phyloP scores from a whole-genome alignment of 208 protist genomes.

The Herpetomonas samuelpessoai region DNA sequence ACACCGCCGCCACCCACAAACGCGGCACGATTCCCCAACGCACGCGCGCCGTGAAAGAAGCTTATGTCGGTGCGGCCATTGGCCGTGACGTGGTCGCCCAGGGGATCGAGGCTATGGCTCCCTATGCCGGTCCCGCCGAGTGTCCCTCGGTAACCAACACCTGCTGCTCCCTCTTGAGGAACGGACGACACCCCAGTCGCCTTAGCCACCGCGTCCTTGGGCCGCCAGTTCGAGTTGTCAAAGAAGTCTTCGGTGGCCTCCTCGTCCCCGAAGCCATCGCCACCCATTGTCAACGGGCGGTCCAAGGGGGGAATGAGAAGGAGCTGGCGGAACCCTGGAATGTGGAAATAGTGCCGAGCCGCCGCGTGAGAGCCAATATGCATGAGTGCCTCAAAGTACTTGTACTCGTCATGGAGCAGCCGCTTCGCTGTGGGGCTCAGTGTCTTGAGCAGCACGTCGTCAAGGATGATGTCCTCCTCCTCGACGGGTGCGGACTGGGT shows the following conservation, averaged over 20 bases:
- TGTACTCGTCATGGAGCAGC: constrained; percentile 47
- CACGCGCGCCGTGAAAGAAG: neutral
- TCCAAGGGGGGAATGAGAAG: constrained; percentile 31
- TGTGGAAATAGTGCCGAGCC: constrained; percentile 51
- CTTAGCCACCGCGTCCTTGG: too few species aligned
- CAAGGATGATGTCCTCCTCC: constrained; percentile 25
- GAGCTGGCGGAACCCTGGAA: constrained; percentile 48
- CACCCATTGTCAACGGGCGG: neutral
- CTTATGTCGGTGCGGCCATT: neutral
- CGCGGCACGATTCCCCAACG: neutral
- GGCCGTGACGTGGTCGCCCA: neutral
- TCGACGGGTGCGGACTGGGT: constrained; percentile 32
- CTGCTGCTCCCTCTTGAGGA: too few species aligned
- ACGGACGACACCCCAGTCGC: too few species aligned
- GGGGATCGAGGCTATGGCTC: neutral
- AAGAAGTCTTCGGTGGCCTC: constrained; percentile 11
- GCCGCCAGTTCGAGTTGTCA: constrained; percentile 8
- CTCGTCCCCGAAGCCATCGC: neutral
- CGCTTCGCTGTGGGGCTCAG: constrained; percentile 27
- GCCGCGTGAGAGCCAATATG: constrained; percentile 37
- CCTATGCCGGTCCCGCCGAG: too few species aligned
- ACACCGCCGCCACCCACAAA: too few species aligned
- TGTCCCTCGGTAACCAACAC: too few species aligned
- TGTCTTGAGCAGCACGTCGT: constrained; percentile 43
- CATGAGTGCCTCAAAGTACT: constrained; percentile 42